These are phyloP conservation scores for Kingdonia uniflora DNA, from an alignment of 164 flowering plant species.

Conservation along the genomic window DNA sequence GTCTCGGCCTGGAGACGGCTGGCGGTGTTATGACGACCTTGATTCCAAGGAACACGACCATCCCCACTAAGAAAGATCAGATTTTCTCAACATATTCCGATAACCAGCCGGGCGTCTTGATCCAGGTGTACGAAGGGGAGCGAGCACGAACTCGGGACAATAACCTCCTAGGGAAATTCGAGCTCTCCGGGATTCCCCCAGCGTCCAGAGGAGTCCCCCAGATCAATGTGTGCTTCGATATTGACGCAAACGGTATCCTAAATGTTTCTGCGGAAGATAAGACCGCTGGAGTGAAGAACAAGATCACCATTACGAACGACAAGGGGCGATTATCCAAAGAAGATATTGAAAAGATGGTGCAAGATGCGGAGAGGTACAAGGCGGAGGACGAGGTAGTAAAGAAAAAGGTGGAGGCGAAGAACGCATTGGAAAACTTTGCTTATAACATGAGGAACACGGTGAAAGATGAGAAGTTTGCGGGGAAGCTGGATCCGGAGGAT, in stretches of 20 bases:
- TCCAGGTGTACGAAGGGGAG: conserved; percentile 6
- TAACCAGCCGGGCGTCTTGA: conserved; percentile 5
- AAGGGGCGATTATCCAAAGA: conserved; percentile 5
- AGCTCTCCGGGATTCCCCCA: conserved; percentile 5
- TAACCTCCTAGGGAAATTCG: conserved; percentile 5
- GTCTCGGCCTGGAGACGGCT: conserved; percentile 4
- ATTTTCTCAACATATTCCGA: conserved; percentile 6
- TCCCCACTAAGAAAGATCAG: conserved; percentile 8
- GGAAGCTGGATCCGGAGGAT: conserved; percentile 2
- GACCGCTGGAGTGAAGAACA: conserved; percentile 7
- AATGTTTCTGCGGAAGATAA: conserved; percentile 7
- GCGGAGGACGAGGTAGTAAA: conserved; percentile 5
- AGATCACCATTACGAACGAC: conserved; percentile 5
- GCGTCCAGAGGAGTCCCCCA: conserved; percentile 7
- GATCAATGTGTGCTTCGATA: conserved; percentile 6
- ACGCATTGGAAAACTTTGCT: conserved; percentile 3
- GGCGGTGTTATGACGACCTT: conserved; percentile 4
- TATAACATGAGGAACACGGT: conserved; percentile 8
- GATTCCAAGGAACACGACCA: conserved; percentile 6
- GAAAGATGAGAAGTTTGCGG: conserved; percentile 4
- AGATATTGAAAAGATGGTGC: conserved; percentile 7
- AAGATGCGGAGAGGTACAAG: conserved; percentile 5
- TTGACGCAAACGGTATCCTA: conserved; percentile 5
- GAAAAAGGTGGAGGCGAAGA: conserved; percentile 6
- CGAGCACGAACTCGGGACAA: conserved; percentile 4